Evolutionary conservation across 192 early-diverging fungal species (phyloP).

Genomic region (Coemansia sp.): DNA sequence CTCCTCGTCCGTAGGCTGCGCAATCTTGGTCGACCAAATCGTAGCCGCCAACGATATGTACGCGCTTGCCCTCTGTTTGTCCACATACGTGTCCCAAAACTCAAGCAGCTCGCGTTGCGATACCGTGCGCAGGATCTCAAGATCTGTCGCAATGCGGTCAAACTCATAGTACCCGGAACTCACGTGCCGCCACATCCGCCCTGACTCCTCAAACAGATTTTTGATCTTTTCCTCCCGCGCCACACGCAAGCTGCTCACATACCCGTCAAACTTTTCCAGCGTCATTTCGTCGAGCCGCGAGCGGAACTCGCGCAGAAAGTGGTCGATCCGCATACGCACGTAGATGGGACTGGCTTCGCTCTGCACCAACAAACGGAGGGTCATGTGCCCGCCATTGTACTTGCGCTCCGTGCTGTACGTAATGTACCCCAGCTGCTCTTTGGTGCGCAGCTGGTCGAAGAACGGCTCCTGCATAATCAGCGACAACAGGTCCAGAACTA

Average conservation of each 20-base stretch:
- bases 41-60: slow-evolving; percentile 22
- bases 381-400: slow-evolving; percentile 74
- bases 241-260: slow-evolving; percentile 64
- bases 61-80: slow-evolving; percentile 18
- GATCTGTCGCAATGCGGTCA: slow-evolving; percentile 56
- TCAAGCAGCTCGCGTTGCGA: slow-evolving; percentile 28
- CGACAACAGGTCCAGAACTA: slow-evolving; percentile 67
- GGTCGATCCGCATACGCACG: slow-evolving; percentile 76
- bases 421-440: slow-evolving; percentile 80
- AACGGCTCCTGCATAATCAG: slow-evolving; percentile 87
- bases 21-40: slow-evolving; percentile 44
- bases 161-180: slow-evolving; percentile 76
- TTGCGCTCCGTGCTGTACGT: slow-evolving; percentile 58
- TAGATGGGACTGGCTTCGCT: slow-evolving; percentile 81
- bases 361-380: slow-evolving; percentile 81
- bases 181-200: slow-evolving; percentile 69
- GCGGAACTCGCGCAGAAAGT: slow-evolving; percentile 67
- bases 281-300: slow-evolving; percentile 63
- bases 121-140: slow-evolving; percentile 18
- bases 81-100: slow-evolving; percentile 43
- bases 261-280: slow-evolving; percentile 63
- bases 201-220: slow-evolving; percentile 71
- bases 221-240: slow-evolving; percentile 72
- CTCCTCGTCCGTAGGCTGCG: slow-evolving; percentile 22
- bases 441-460: slow-evolving; percentile 93